phyloP scores from a whole-genome alignment of 305 asterid species.

The Fraxinus floribunda region DNA sequence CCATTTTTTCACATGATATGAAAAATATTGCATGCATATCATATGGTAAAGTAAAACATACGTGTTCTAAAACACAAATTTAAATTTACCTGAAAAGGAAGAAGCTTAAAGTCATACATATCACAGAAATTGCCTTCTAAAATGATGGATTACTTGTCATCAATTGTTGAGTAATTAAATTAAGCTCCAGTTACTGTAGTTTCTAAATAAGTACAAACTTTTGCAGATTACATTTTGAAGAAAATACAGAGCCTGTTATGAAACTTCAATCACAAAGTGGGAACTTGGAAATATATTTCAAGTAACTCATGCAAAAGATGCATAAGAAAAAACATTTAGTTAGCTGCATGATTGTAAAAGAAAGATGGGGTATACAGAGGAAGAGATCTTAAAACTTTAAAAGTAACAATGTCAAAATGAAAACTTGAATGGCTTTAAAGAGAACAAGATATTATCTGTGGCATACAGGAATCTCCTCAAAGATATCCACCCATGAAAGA shows the following conservation, averaged over 20 bases:
- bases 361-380: not conserved
- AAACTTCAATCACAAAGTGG: not conserved
- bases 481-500: slow-evolving; percentile 96
- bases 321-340: not conserved
- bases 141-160: not conserved
- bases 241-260: not conserved
- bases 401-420: not conserved
- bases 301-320: not conserved
- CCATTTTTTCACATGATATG: too few species aligned
- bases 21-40: not conserved
- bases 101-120: not conserved
- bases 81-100: not conserved
- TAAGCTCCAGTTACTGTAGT: not conserved
- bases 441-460: slow-evolving; percentile 16
- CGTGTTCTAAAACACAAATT: not conserved
- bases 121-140: not conserved
- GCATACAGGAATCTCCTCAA: slow-evolving; percentile 95
- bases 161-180: not conserved
- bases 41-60: too few species aligned
- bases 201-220: not conserved
- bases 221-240: not conserved
- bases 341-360: not conserved
- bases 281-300: not conserved
- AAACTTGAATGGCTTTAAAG: not conserved
- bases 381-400: not conserved